phyloP scores from a whole-genome alignment of 805 yeast species.

The Starmerella floricola region DNA sequence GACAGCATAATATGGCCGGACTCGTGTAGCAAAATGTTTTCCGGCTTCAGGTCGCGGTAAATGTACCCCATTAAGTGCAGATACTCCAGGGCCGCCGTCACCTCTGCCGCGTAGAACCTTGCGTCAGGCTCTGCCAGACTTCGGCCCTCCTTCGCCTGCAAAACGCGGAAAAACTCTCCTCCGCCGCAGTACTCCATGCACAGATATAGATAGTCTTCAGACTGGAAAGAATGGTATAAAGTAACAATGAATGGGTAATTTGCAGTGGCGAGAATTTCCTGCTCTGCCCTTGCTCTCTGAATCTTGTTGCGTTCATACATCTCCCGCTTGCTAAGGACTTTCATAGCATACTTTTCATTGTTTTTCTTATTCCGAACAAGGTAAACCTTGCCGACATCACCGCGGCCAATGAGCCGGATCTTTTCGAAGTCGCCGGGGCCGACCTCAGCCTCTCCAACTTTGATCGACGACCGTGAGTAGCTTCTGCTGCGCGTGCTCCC shows the following conservation, averaged over 20 bases:
- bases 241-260: conserved; percentile 97
- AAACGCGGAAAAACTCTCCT: conserved; percentile 93
- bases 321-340: conserved; percentile 76
- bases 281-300: conserved; percentile 90
- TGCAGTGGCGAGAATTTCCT: conserved; percentile 86
- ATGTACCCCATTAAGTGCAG: conserved; percentile 94
- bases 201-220: conserved; percentile 76
- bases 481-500: conserved; percentile 34
- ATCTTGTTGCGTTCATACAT: conserved; percentile 93
- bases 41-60: conserved; percentile 93
- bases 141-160: conserved; percentile 79
- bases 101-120: conserved; percentile 89
- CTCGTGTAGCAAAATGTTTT: conserved; percentile 83
- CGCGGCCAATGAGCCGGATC: conserved; percentile 81
- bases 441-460: conserved; percentile 65
- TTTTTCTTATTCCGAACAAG: conserved; percentile 72
- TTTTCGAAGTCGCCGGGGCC: conserved; percentile 80
- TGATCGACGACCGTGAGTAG: conserved; percentile 64
- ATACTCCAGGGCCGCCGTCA: conserved; percentile 91
- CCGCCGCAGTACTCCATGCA: conserved; percentile 99
- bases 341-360: conserved; percentile 78
- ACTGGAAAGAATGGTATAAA: conserved; percentile 88
- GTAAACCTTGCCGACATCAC: conserved; percentile 96
- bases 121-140: conserved; percentile 84
- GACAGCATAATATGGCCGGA: conserved; percentile 97